These are phyloP conservation scores for Skeletonema grethae DNA, from an alignment of 108 stramenopile species.

Conservation along the genomic window DNA sequence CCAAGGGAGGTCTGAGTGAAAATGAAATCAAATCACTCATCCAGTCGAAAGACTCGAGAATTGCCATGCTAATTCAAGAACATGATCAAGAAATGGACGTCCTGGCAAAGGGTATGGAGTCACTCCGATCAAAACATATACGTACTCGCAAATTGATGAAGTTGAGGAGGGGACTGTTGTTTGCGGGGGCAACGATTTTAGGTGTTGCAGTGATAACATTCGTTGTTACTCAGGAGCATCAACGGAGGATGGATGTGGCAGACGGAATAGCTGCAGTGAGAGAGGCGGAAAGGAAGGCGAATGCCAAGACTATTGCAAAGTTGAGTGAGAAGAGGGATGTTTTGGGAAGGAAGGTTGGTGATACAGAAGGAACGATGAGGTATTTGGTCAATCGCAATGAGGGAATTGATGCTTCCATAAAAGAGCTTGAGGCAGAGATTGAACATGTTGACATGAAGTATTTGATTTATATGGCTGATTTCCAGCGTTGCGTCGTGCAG, in stretches of 20 bases:
- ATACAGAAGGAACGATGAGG: conserved; percentile 23
- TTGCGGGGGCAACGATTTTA: neutral
- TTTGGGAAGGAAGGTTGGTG: conserved; percentile 13
- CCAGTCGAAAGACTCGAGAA: conserved; percentile 22
- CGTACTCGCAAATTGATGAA: neutral
- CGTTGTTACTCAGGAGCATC: conserved; percentile 8
- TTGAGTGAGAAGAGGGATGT: conserved; percentile 9
- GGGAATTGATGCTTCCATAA: neutral
- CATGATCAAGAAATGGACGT: conserved; percentile 37
- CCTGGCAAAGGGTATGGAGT: conserved; percentile 16
- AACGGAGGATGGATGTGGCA: conserved; percentile 7
- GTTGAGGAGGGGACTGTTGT: neutral
- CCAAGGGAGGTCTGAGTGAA: conserved; percentile 15
- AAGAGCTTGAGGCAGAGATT: conserved; percentile 6
- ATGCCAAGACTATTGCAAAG: conserved; percentile 11
- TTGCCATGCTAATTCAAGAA: conserved; percentile 41
- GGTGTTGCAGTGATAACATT: neutral
- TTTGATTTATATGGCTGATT: conserved; percentile 22
- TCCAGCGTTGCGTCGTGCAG: conserved; percentile 9
- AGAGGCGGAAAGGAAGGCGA: conserved; percentile 17
- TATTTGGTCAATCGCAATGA: conserved; percentile 17
- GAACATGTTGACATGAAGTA: conserved; percentile 24
- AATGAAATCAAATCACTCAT: conserved; percentile 20
- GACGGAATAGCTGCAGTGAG: conserved; percentile 1
- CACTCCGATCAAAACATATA: conserved; percentile 2